Percentiles rank a stretch among this genome's conserved stretches.
phyloP scores from a whole-genome alignment of 192 early-diverging fungal species.

The Coemansia asiatica region DNA sequence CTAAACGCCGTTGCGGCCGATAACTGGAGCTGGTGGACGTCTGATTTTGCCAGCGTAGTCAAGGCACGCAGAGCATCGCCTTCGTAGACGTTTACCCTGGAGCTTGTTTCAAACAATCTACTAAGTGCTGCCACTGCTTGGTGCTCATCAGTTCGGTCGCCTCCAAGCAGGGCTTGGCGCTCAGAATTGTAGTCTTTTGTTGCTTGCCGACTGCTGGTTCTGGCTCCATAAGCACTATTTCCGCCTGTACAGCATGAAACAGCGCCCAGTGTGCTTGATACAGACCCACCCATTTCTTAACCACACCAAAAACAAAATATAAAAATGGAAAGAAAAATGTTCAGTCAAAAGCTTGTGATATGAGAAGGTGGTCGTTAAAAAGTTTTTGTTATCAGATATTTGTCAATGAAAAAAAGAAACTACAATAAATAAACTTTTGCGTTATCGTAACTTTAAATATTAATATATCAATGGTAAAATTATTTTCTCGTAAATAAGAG shows the following conservation, averaged over 20 bases:
- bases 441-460: too few species aligned
- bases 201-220: background rate
- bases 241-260: slow-evolving; percentile 1
- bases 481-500: too few species aligned
- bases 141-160: slow-evolving; percentile 24
- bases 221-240: background rate
- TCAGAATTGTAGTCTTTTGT: slow-evolving; percentile 4
- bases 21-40: slow-evolving; percentile 78
- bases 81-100: slow-evolving; percentile 65
- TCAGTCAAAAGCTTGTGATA: too few species aligned
- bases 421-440: too few species aligned
- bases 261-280: slow-evolving; percentile 1
- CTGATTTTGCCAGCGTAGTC: slow-evolving; percentile 79
- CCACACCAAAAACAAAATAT: background rate
- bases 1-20: slow-evolving; percentile 87
- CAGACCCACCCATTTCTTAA: background rate
- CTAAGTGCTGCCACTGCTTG: slow-evolving; percentile 39
- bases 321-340: background rate
- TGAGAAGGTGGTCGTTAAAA: background rate
- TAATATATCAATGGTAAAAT: too few species aligned
- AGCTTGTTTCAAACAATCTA: slow-evolving; percentile 47
- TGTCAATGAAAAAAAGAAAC: too few species aligned
- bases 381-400: too few species aligned
- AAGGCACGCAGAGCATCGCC: slow-evolving; percentile 73
- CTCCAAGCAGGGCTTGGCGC: slow-evolving; percentile 29